Percentiles rank a stretch among this genome's conserved stretches.
These are phyloP conservation scores for Protea cynaroides DNA, from an alignment of 164 flowering plant species.

Conservation along the genomic window DNA sequence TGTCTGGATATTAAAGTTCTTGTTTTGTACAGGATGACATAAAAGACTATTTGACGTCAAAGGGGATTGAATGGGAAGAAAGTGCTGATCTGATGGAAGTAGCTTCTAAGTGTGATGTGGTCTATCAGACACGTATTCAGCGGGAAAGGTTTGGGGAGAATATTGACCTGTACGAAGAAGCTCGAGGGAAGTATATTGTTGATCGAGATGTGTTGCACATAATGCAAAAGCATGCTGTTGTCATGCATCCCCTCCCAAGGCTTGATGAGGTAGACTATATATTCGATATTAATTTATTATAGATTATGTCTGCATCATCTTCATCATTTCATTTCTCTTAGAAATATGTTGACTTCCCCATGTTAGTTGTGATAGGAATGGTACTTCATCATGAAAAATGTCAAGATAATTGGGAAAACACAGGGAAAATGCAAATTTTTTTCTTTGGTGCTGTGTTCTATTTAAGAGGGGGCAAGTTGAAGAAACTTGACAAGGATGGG, in stretches of 20 bases:
- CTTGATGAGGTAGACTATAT: conserved; percentile 71
- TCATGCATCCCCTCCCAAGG: conserved; percentile 98
- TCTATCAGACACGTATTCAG: conserved; percentile 99
- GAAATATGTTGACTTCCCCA: no score
- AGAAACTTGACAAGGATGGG: no score
- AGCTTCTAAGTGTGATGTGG: conserved; percentile 88
- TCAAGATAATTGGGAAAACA: no score
- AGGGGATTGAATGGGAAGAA: conserved; percentile 90
- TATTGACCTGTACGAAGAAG: conserved; percentile 77
- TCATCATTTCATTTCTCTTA: no score
- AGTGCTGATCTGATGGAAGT: conserved; percentile 81
- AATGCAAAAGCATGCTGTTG: conserved; percentile 89
- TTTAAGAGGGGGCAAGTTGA: no score
- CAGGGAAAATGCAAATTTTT: no score
- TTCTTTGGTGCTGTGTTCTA: no score
- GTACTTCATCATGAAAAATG: no score
- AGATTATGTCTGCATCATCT: no score
- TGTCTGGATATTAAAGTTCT: background rate
- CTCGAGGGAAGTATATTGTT: conserved; percentile 93
- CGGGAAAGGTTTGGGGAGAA: conserved; percentile 85
- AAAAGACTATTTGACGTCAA: conserved; percentile 68
- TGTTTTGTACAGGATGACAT: conserved; percentile 70
- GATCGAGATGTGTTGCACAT: conserved; percentile 45
- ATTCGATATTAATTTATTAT: no score
- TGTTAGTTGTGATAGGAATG: no score